phyloP scores from a whole-genome alignment of 208 protist species.

The Crithidia acanthocephali region DNA sequence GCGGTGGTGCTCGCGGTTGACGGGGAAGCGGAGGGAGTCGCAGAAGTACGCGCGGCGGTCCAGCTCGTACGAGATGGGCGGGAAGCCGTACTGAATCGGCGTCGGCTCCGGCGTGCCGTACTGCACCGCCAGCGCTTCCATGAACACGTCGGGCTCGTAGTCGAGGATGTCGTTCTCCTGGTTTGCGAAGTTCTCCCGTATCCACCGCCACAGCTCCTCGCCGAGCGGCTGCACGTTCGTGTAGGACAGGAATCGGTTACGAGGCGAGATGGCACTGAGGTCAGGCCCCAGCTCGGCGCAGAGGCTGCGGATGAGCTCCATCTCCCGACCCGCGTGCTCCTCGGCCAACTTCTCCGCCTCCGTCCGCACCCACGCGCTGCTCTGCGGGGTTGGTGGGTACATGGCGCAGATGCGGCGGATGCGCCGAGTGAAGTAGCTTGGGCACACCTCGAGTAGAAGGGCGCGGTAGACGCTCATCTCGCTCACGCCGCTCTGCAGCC shows the following conservation, averaged over 20 bases:
- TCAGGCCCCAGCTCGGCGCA: conserved; percentile 67
- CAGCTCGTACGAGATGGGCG: conserved; percentile 32
- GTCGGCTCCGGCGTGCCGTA: conserved; percentile 48
- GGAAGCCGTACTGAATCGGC: conserved; percentile 44
- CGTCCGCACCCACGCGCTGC: conserved; percentile 27
- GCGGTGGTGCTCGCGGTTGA: conserved; percentile 30
- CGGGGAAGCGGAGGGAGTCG: conserved; percentile 45
- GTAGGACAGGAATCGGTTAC: conserved; percentile 52
- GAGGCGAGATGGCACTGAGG: conserved; percentile 50
- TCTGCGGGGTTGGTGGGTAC: conserved; percentile 32
- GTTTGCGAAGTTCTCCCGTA: conserved; percentile 29
- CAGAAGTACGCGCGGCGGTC: conserved; percentile 55
- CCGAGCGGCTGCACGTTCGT: conserved; percentile 52
- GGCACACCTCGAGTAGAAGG: conserved; percentile 46
- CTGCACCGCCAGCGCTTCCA: conserved; percentile 42
- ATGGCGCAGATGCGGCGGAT: conserved; percentile 41
- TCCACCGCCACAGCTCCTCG: conserved; percentile 37
- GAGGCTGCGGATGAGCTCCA: conserved; percentile 64
- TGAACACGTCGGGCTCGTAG: conserved; percentile 64
- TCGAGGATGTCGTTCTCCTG: conserved; percentile 54
- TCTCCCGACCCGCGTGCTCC: conserved; percentile 42
- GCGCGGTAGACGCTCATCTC: conserved; percentile 45
- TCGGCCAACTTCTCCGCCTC: conserved; percentile 35
- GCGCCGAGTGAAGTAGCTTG: conserved; percentile 45
- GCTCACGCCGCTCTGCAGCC: conserved; percentile 36